Conservation (phyloP, 176 grass and related monocot genomes). For the Carex kokanica region DNA sequence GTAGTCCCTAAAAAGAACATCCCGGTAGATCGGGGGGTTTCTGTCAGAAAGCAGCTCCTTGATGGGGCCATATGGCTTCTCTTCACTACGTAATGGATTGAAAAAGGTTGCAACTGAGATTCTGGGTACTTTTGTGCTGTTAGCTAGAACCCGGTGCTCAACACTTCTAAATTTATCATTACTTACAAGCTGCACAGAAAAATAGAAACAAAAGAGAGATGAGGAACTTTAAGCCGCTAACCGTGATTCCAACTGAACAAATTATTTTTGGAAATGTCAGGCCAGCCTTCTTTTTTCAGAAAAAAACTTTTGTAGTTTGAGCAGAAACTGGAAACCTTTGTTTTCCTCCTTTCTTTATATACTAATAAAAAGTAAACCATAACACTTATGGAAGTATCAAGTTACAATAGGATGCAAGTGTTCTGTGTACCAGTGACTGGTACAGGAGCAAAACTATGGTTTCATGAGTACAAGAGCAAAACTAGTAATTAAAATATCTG, state of each 20-base stretch:
- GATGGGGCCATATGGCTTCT: conserved; percentile 33
- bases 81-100: conserved; percentile 19
- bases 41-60: conserved; percentile 31
- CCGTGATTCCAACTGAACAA: background rate
- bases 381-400: background rate
- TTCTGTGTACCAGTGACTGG: too few species aligned
- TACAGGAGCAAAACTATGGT: too few species aligned
- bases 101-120: conserved; percentile 24
- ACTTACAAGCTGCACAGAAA: conserved; percentile 27
- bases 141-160: conserved; percentile 19
- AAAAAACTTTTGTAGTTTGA: background rate
- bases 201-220: conserved; percentile 11
- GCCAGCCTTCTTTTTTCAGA: too few species aligned
- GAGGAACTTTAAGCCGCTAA: background rate
- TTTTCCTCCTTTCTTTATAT: background rate
- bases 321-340: background rate
- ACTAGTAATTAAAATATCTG: too few species aligned
- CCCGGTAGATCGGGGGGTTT: conserved; percentile 19
- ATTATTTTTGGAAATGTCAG: background rate
- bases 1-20: conserved; percentile 24
- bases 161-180: conserved; percentile 30
- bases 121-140: conserved; percentile 22
- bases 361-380: background rate
- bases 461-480: too few species aligned
- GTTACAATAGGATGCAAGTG: background rate